A percentile compares a stretch with the other conserved stretches of the same genome.
phyloP scores from a whole-genome alignment of 2,329 filamentous ascomycete species.

The Fusarium bulbicola region DNA sequence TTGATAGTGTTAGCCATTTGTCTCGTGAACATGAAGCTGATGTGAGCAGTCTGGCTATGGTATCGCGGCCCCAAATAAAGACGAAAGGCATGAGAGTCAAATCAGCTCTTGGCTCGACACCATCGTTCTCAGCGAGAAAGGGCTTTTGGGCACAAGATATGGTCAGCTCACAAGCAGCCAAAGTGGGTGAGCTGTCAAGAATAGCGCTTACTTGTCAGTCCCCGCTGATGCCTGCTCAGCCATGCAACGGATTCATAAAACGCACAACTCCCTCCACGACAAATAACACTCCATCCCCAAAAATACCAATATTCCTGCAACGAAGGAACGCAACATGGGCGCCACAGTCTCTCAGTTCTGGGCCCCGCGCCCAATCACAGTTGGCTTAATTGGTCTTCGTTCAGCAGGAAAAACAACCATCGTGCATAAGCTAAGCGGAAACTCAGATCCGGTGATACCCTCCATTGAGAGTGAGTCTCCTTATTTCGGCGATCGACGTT shows the following conservation, averaged over 20 bases:
- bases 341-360: neutral
- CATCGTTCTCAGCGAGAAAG: fast-evolving
- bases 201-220: neutral
- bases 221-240: neutral
- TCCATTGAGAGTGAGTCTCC: neutral
- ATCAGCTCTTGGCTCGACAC: too few species aligned
- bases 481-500: fast-evolving
- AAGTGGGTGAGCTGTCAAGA: neutral
- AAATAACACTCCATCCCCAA: neutral
- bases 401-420: neutral
- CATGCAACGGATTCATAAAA: neutral
- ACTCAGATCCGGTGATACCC: fast-evolving
- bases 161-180: neutral
- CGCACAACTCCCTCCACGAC: neutral
- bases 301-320: neutral
- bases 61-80: neutral
- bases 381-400: neutral
- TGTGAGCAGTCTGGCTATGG: fast-evolving
- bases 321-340: neutral
- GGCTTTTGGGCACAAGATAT: neutral
- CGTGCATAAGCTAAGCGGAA: neutral
- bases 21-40: fast-evolving
- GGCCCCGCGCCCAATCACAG: neutral
- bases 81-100: neutral
- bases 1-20: neutral